A percentile compares a stretch with the other conserved stretches of the same genome.
These are phyloP conservation scores for Batrachochytrium dendrobatidis DNA, from an alignment of 371 early-diverging fungal species.

Conservation along the genomic window DNA sequence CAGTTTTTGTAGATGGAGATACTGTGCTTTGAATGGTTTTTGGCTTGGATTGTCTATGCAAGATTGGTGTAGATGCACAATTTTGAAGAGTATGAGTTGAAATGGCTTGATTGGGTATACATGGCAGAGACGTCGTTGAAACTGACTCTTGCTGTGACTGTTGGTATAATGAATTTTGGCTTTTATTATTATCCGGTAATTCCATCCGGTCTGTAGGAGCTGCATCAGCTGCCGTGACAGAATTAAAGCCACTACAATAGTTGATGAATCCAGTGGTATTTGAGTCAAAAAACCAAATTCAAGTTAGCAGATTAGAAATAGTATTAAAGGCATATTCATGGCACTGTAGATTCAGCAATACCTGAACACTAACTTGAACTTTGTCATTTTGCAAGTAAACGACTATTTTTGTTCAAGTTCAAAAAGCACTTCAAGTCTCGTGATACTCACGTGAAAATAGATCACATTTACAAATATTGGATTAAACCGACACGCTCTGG, in stretches of 20 bases:
- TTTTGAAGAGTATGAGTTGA: too few relatives aligned
- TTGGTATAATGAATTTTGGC: background rate
- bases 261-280: background rate
- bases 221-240: background rate
- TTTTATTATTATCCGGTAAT: background rate
- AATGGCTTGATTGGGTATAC: too few relatives aligned
- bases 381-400: background rate
- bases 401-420: too few relatives aligned
- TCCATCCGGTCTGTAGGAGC: background rate
- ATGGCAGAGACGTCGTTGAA: background rate
- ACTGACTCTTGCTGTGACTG: background rate
- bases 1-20: background rate
- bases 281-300: too few relatives aligned
- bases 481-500: too few relatives aligned
- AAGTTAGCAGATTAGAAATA: background rate
- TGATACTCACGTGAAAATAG: too few relatives aligned
- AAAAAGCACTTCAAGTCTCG: too few relatives aligned
- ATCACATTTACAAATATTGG: too few relatives aligned
- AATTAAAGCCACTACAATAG: background rate
- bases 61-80: background rate
- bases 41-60: background rate
- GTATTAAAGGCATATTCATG: background rate
- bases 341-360: background rate
- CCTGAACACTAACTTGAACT: background rate
- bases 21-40: background rate